Evolutionary conservation across 148 eudicot genomes (phyloP).

Genomic region (Polygonum aviculare): DNA sequence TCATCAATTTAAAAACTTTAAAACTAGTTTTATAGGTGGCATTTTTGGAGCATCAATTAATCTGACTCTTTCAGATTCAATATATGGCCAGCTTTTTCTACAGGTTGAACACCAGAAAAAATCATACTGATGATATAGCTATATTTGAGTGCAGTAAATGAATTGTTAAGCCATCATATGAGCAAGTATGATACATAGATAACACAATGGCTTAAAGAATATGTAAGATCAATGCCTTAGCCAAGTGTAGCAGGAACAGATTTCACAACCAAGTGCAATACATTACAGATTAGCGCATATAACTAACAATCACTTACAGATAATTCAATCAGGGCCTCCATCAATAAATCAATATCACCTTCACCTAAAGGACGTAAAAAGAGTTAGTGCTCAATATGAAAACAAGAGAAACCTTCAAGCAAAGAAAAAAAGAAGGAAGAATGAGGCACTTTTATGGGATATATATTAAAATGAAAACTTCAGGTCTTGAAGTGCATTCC

Average conservation of each 20-base stretch:
- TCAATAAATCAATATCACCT: slow-evolving; percentile 48
- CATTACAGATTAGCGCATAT: neutral
- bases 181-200: neutral
- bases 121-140: neutral
- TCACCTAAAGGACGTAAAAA: slow-evolving; percentile 39
- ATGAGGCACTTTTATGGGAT: neutral
- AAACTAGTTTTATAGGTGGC: neutral
- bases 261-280: neutral
- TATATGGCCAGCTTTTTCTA: neutral
- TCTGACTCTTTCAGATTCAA: neutral
- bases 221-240: neutral
- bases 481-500: neutral
- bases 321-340: slow-evolving; percentile 72
- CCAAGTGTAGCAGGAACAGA: neutral
- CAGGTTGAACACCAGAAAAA: neutral
- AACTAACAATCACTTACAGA: slow-evolving; percentile 44
- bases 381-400: neutral
- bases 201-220: neutral
- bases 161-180: neutral
- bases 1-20: neutral
- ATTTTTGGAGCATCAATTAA: neutral
- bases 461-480: neutral
- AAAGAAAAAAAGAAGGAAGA: neutral
- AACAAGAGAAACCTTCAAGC: neutral
- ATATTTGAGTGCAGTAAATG: neutral